Evolutionary conservation across 345 rosid genomes (phyloP).

Genomic region (Draba incana): DNA sequence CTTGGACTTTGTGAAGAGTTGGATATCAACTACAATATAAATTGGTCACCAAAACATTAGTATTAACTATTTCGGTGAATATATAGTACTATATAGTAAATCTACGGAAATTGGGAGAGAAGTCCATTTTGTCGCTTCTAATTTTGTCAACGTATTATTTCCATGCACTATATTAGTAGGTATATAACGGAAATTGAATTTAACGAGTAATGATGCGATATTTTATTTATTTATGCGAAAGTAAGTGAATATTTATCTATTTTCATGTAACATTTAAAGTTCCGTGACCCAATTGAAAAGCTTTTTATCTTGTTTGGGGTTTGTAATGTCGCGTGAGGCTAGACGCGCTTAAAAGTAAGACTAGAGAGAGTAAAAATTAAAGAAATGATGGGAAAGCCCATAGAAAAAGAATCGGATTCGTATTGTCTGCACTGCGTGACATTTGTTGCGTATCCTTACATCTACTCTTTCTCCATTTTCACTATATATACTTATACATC

Average conservation of each 20-base stretch:
- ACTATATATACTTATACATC: conserved; percentile 9
- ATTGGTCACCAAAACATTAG: not conserved
- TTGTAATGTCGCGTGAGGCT: conserved; percentile 30
- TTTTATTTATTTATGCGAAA: not conserved
- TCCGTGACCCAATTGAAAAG: conserved; percentile 28
- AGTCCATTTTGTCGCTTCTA: conserved; percentile 31
- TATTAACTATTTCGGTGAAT: conserved; percentile 12
- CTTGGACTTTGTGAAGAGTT: not conserved
- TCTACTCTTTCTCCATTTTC: conserved; percentile 27
- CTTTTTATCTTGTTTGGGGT: conserved; percentile 25
- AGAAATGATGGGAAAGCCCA: conserved; percentile 40
- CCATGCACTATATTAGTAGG: conserved; percentile 19
- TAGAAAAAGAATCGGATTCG: conserved; percentile 42
- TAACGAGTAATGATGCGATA: conserved; percentile 7
- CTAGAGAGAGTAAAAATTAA: conserved; percentile 24
- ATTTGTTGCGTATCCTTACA: conserved; percentile 41
- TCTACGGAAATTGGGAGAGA: conserved; percentile 1
- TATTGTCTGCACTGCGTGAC: conserved; percentile 36
- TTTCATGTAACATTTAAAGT: conserved; percentile 21
- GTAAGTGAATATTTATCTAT: conserved; percentile 1
- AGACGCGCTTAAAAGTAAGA: conserved; percentile 22
- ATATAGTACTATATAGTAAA: not conserved
- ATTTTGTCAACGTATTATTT: conserved; percentile 32
- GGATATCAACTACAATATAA: not conserved
- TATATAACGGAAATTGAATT: not conserved